A percentile compares a stretch with the other conserved stretches of the same genome.
Evolutionary conservation across 805 yeast genomes (phyloP).

Genomic region (Starmerella geochares): DNA sequence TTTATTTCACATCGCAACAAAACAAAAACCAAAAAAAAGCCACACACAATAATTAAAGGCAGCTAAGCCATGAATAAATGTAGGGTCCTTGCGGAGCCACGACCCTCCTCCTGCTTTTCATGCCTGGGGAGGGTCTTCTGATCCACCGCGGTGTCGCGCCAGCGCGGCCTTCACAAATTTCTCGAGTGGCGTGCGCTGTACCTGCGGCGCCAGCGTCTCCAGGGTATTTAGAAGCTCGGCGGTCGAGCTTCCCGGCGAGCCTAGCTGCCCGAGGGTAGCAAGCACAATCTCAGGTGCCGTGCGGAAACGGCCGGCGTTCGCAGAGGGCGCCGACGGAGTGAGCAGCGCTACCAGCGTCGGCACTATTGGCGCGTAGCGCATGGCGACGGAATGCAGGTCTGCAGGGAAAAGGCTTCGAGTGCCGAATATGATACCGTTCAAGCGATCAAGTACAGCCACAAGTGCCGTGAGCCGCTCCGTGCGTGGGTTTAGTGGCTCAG

Average conservation of each 20-base stretch:
- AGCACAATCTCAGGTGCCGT: conserved; percentile 12
- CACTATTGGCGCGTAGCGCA: conserved; percentile 7
- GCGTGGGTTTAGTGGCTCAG: conserved; percentile 5
- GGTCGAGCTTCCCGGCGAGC: neutral
- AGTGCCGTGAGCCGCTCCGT: conserved; percentile 22
- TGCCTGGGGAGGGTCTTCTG: neutral
- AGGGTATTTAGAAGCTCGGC: conserved; percentile 4
- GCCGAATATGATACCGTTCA: conserved; percentile 13
- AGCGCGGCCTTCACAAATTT: conserved; percentile 4
- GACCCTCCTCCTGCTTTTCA: too few relatives aligned
- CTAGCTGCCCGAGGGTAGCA: conserved; percentile 8
- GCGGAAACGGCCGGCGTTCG: conserved; percentile 6
- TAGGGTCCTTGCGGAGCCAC: too few relatives aligned
- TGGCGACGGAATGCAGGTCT: conserved; percentile 6
- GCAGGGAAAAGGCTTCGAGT: conserved; percentile 16
- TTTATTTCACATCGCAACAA: neutral
- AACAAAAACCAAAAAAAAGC: neutral
- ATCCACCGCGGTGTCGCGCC: neutral
- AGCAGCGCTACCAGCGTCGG: conserved; percentile 7
- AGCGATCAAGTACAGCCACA: conserved; percentile 17
- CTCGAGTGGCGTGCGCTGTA: conserved; percentile 17
- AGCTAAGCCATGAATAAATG: too few relatives aligned
- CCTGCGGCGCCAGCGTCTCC: conserved; percentile 9
- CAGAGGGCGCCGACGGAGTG: neutral
- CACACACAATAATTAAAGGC: neutral